Base-by-base conservation (phyloP, 306 rosid species). In the Ammopiptanthus mongolicus region DNA sequence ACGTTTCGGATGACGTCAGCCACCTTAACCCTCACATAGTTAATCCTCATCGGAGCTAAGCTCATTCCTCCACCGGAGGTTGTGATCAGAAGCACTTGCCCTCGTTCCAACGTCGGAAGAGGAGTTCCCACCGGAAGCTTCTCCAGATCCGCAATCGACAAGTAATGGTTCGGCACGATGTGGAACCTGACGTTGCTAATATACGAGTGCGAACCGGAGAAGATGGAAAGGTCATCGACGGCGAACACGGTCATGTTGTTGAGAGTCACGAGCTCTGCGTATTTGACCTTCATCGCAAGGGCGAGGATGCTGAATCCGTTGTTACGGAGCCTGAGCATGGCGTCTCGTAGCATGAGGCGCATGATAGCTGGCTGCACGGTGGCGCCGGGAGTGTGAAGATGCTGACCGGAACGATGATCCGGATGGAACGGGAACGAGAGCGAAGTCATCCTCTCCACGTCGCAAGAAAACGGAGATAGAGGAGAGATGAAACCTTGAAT, bases 251-350 rank as follows among this genome's bases (percentile, higher is more conserved):
- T 90, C 90, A 90, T 90, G 79, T 87, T 90, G 55, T 47, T 57
- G 34, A 87, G 96, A 8, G 67, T 83, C 6, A 86, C 71, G 36
- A 87, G 92, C 23, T 90, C 91, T 0, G 82, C 77, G 78, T 90
- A 90, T 59, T 86, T 90, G 19, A 87, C 81, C 80, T 73, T 90
- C 85, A 90, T 75, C 0, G 89, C 96, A 0, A 87, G 88, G 1
- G 92, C 84, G 29, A 90, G 87, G 66, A 86, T 82, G 84, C 84
- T 80, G 81, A 80, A 90, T 22, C 90, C 96, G 74, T 84, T 87
- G 86, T 82, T 82, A 4, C 96, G 96, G 73, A 90, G 92, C 36
- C 90, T 78, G 65, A 87, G 89, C 81, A 90, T 90, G 3, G 96
- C 89, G 60, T 90, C 96, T 21, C 86, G 39, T 59, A 87, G 77